These are phyloP conservation scores for Diplotaxis tenuifolia DNA, from an alignment of 345 rosid genomes.

Conservation along the genomic window DNA sequence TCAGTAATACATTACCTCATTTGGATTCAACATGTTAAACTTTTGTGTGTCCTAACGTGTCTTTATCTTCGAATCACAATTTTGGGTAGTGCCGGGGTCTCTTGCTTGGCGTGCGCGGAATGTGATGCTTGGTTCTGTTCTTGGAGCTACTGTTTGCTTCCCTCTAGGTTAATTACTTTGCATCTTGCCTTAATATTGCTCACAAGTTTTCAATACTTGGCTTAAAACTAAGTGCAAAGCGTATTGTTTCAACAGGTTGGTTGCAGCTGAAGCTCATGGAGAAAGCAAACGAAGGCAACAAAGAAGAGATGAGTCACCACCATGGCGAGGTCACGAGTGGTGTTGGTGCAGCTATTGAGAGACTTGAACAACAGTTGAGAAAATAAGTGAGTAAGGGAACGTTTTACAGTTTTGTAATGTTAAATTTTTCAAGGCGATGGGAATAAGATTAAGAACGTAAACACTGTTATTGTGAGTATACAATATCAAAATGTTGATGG, in stretches of 20 bases:
- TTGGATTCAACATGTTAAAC: background rate
- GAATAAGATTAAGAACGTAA: slow-evolving; percentile 9
- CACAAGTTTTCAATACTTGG: background rate
- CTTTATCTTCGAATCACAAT: slow-evolving; percentile 3
- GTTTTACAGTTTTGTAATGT: slow-evolving; percentile 21
- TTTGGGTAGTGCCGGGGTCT: slow-evolving; percentile 82
- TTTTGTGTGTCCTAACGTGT: slow-evolving; percentile 5
- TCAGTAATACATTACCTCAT: slow-evolving; percentile 45
- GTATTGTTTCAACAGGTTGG: slow-evolving; percentile 54
- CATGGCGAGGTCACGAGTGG: slow-evolving; percentile 52
- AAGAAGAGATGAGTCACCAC: slow-evolving; percentile 15
- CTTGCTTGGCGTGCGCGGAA: slow-evolving; percentile 79
- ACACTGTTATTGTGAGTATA: background rate
- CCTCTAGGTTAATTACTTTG: slow-evolving; percentile 62
- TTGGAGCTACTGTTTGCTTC: slow-evolving; percentile 75
- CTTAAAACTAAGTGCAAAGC: background rate
- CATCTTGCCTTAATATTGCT: background rate
- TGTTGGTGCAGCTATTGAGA: slow-evolving; percentile 77
- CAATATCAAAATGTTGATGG: background rate
- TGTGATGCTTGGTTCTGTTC: slow-evolving; percentile 70
- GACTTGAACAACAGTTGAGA: slow-evolving; percentile 63
- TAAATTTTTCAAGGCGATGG: background rate
- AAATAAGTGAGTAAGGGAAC: slow-evolving; percentile 36
- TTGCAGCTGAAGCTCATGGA: slow-evolving; percentile 78
- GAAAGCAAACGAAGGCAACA: slow-evolving; percentile 73